phyloP scores from a whole-genome alignment of 176 grass and related monocot genomes.

The Microstegium vimineum region DNA sequence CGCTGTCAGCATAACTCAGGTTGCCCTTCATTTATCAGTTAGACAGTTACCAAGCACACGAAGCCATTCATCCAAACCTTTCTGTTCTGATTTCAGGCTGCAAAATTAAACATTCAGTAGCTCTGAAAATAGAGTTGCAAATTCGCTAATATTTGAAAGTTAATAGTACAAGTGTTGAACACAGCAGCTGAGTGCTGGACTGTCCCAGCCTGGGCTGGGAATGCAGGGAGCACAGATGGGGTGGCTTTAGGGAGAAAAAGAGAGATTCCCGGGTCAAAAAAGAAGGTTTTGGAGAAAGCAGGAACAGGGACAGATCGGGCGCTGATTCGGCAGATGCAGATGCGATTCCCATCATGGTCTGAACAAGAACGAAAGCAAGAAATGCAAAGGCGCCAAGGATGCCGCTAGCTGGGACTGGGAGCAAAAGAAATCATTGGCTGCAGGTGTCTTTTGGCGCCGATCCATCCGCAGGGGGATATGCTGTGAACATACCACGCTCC shows the following conservation, averaged over 20 bases:
- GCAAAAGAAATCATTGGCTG: too few species aligned
- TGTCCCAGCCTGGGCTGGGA: neutral
- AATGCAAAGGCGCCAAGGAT: neutral
- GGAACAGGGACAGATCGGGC: neutral
- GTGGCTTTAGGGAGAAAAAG: neutral
- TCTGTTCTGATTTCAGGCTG: neutral
- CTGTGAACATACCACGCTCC: constrained; percentile 3
- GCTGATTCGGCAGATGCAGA: constrained; percentile 3
- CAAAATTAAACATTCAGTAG: neutral
- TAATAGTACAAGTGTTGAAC: neutral
- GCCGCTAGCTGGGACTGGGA: neutral
- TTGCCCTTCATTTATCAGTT: too few species aligned
- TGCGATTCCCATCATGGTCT: neutral
- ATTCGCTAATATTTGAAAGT: neutral
- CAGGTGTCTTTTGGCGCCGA: neutral
- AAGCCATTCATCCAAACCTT: neutral
- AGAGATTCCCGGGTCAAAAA: constrained; percentile 33
- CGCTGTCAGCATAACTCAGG: too few species aligned
- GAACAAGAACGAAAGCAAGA: neutral
- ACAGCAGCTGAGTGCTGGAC: neutral
- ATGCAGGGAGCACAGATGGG: neutral
- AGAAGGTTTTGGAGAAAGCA: constrained; percentile 9
- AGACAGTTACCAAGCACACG: too few species aligned
- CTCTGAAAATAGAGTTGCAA: neutral
- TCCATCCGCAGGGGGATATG: constrained; percentile 9